Conservation (phyloP, 2,329 filamentous ascomycete species). For the Gaeumannomyces sp. region DNA sequence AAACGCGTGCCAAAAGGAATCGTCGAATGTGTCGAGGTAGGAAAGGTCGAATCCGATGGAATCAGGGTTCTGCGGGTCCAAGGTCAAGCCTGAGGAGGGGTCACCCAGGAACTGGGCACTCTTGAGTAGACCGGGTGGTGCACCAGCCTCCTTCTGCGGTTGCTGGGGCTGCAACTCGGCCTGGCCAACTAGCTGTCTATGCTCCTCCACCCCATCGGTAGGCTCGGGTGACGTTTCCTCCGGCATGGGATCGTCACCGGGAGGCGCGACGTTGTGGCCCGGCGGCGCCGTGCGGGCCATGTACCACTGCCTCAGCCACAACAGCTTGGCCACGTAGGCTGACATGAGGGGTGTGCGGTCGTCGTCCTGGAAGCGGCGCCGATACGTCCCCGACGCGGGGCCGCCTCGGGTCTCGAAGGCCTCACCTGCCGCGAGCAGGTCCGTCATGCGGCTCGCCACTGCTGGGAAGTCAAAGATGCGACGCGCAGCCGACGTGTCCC, state of each 20-base stretch:
- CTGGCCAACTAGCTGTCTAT: not conserved
- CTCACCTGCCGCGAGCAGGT: conserved; percentile 20
- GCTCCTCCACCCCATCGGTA: not conserved
- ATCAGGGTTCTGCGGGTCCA: not conserved
- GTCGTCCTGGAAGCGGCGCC: conserved; percentile 21
- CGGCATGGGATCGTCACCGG: not conserved
- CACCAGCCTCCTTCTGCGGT: conserved; percentile 3
- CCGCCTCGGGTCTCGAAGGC: conserved; percentile 23
- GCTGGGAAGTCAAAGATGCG: conserved; percentile 27
- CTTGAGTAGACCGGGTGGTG: not conserved
- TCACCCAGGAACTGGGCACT: not conserved
- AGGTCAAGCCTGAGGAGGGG: not conserved
- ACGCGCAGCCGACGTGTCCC: conserved; percentile 29
- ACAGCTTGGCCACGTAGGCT: conserved; percentile 28
- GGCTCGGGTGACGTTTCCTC: not conserved
- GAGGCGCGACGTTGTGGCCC: not conserved
- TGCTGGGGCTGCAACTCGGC: conserved; percentile 5
- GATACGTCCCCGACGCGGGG: conserved; percentile 17
- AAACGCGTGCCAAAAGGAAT: conserved; percentile 8
- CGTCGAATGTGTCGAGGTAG: conserved; percentile 5
- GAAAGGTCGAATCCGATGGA: not conserved
- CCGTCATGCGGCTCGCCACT: conserved; percentile 22
- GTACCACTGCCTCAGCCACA: conserved; percentile 37
- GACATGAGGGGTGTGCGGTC: conserved; percentile 21
- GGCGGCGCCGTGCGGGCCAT: conserved; percentile 5